phyloP scores from a whole-genome alignment of 2,329 filamentous ascomycete genomes.

The Alternaria solani region DNA sequence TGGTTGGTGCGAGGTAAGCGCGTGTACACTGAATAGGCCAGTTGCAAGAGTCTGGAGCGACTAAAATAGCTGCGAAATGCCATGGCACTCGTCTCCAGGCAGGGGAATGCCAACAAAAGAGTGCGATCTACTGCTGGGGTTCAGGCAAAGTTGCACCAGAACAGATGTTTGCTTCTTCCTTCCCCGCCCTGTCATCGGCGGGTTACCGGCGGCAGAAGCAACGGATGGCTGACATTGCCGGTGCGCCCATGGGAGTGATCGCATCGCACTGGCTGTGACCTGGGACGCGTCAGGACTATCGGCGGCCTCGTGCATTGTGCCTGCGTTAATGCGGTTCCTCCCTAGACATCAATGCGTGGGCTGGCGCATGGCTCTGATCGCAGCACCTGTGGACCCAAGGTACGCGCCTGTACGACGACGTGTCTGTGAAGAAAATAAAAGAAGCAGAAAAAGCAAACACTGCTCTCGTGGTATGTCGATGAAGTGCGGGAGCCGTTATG shows the following conservation, averaged over 20 bases:
- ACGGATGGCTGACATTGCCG: neutral
- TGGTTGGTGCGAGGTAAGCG: neutral
- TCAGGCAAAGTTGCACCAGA: neutral
- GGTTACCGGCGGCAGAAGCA: constrained; percentile 12
- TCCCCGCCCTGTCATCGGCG: constrained; percentile 3
- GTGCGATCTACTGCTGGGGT: neutral
- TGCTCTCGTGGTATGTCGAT: neutral
- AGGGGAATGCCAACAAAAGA: neutral
- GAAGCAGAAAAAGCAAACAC: neutral
- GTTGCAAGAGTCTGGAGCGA: neutral
- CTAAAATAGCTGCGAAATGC: neutral
- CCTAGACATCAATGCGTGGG: neutral
- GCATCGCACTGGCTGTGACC: constrained; percentile 12
- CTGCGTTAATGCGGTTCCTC: constrained; percentile 13
- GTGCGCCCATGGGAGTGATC: neutral
- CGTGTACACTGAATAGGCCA: neutral
- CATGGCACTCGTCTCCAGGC: neutral
- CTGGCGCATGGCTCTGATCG: neutral
- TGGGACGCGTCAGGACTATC: constrained; percentile 11
- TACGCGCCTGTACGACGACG: neutral
- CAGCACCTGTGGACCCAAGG: neutral
- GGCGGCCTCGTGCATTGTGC: constrained; percentile 18
- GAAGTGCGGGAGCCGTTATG: neutral
- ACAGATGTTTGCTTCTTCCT: constrained; percentile 12
- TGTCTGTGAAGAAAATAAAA: neutral